Evolutionary conservation across 2,329 filamentous ascomycete species (phyloP), one percentile per base, ranked within the genome.

Genomic region (Aspergillus awamori): DNA sequence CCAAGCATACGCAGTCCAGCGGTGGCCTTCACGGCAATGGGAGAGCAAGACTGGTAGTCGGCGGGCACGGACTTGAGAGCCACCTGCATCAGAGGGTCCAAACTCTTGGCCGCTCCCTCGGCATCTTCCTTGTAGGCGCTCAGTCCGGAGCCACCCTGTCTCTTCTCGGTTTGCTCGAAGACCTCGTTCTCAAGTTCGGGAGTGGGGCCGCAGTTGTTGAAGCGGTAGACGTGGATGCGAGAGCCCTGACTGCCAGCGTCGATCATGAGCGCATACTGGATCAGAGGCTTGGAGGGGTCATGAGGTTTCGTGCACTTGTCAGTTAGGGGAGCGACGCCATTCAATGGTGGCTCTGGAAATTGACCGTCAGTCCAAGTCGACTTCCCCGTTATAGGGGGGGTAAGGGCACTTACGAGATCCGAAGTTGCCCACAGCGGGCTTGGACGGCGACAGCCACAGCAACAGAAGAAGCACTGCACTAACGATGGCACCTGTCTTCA

Each of bases 191-290:
- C 95, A 54, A 99, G 86, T 80, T 97, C 93, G 26, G 95, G 95
- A n/a, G 93, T 93, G 7, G 92, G 81, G 11, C 93, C 95, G 81
- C 94, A 99, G 82, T 98, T 98, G 84, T 98, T 98, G 86, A 98
- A 99, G 75, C 93, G 91, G 84, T 97, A 99, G 62, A 98, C 93
- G 81, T 99, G 96, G 75, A 99, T 97, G 70, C 95, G 90, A 63
- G 95, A 98, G 63, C 95, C 95, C 58, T 95, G 98, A 82, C 93
- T 98, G 70, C 95, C 95, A 52, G 95, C 95, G 79, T 99, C 95
- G 73, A 99, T 92, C 95, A 99, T 99, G 72, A 98, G 86, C 63
- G 95, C 96, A 81, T 98, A 99, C 76, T 99, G 95, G 64, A 97
- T 89, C 67, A 99, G 87, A 53, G 95, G 94, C 81, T 97, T 98